These are phyloP conservation scores for Trypanosoma conorhini DNA, from an alignment of 208 protist species.

Conservation along the genomic window DNA sequence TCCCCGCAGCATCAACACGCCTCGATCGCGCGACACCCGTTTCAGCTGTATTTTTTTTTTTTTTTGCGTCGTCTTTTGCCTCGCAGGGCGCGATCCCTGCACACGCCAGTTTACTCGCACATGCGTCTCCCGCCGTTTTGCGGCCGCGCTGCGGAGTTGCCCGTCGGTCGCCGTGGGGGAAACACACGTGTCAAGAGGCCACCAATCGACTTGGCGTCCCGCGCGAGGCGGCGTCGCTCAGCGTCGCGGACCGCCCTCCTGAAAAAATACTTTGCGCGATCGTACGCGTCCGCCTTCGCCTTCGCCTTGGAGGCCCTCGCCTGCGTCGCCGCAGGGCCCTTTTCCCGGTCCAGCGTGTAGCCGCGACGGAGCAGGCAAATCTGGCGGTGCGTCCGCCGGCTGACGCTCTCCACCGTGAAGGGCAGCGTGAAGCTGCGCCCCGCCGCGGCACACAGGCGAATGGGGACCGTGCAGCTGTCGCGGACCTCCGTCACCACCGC, in stretches of 20 bases:
- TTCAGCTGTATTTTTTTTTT: background rate
- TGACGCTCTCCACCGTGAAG: conserved; percentile 19
- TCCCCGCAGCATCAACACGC: background rate
- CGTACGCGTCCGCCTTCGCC: background rate
- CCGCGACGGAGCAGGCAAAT: conserved; percentile 22
- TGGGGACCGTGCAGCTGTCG: conserved; percentile 22
- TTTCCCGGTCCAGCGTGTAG: conserved; percentile 19
- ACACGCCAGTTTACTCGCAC: background rate
- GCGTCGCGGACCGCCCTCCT: conserved; percentile 31
- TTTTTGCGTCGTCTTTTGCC: background rate
- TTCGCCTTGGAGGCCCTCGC: background rate
- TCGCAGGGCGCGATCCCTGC: background rate
- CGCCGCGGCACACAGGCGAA: conserved; percentile 14
- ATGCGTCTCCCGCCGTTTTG: background rate
- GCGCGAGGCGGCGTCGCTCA: conserved; percentile 30
- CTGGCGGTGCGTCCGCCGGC: conserved; percentile 5
- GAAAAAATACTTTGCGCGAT: conserved; percentile 47
- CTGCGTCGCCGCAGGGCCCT: too few species aligned
- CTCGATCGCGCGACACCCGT: background rate
- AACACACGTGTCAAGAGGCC: conserved; percentile 23
- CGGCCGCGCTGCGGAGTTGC: background rate
- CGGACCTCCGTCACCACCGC: conserved; percentile 16
- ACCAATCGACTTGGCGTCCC: conserved; percentile 25
- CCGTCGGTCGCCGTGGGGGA: conserved; percentile 8
- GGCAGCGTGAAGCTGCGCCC: background rate